Evolutionary conservation across 352 stramenopile genomes (phyloP).

Genomic region (Thalassiosira livingstoniorum): DNA sequence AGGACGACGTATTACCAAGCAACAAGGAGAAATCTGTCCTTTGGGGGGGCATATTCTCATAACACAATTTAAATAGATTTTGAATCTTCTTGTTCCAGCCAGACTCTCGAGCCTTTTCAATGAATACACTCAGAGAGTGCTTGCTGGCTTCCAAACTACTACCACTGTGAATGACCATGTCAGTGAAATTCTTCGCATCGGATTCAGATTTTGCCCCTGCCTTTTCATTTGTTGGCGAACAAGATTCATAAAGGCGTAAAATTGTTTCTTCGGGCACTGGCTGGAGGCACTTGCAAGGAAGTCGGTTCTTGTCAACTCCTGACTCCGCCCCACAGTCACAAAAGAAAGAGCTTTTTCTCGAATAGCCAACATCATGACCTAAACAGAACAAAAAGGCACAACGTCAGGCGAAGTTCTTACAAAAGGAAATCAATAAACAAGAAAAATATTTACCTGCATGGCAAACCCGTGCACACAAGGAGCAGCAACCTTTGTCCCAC

Average conservation of each 20-base stretch:
- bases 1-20: slow-evolving; percentile 20
- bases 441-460: no score
- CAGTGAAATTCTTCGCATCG: slow-evolving; percentile 36
- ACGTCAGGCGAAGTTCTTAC: slow-evolving; percentile 33
- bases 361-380: slow-evolving; percentile 88
- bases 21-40: slow-evolving; percentile 31
- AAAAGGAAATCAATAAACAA: background rate
- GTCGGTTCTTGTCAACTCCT: slow-evolving; percentile 57
- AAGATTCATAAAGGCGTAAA: slow-evolving; percentile 56
- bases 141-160: slow-evolving; percentile 47
- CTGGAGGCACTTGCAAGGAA: slow-evolving; percentile 77
- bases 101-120: slow-evolving; percentile 52
- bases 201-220: background rate
- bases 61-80: slow-evolving; percentile 53
- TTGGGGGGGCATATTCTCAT: slow-evolving; percentile 8
- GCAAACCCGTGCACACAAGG: slow-evolving; percentile 78
- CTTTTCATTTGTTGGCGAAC: no score
- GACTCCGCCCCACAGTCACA: slow-evolving; percentile 88
- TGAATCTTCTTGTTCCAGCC: slow-evolving; percentile 59
- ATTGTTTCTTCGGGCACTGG: slow-evolving; percentile 59
- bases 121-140: slow-evolving; percentile 47
- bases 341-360: slow-evolving; percentile 87
- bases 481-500: slow-evolving; percentile 85
- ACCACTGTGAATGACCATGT: slow-evolving; percentile 46
- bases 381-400: no score